phyloP scores from a whole-genome alignment of 169 alveolate genomes.

The Plasmodium knowlesi region DNA sequence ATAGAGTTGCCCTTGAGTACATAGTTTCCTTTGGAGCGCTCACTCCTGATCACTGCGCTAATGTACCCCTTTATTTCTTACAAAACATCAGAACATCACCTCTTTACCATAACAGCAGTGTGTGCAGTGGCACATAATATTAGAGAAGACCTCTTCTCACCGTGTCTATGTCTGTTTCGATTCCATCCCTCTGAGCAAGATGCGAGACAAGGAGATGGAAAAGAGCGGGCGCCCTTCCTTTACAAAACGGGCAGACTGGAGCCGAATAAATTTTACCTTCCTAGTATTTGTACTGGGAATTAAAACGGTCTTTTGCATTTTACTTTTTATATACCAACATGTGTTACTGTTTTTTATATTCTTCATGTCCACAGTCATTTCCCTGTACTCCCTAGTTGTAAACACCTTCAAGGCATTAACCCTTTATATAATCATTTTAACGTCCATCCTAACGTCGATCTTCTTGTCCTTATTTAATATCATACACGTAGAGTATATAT shows the following conservation, averaged over 20 bases:
- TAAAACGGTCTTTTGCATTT: slow-evolving; percentile 56
- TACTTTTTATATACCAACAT: slow-evolving; percentile 39
- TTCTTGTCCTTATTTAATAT: slow-evolving; percentile 6
- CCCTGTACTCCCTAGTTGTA: slow-evolving; percentile 35
- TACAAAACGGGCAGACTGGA: slow-evolving; percentile 21
- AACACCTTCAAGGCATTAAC: slow-evolving; percentile 36
- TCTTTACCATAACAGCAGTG: neutral
- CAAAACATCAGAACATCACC: neutral
- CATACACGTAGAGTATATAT: slow-evolving; percentile 22
- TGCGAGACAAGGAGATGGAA: neutral
- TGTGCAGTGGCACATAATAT: neutral
- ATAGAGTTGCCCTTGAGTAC: neutral
- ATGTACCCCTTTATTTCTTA: neutral
- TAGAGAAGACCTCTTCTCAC: neutral
- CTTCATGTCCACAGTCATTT: slow-evolving; percentile 24
- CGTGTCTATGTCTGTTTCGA: neutral
- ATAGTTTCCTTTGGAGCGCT: neutral
- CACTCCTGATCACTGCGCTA: neutral
- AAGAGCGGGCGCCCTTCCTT: neutral
- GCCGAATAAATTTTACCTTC: slow-evolving; percentile 52
- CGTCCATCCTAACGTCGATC: slow-evolving; percentile 9
- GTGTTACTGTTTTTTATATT: slow-evolving; percentile 42
- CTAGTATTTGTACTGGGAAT: slow-evolving; percentile 65
- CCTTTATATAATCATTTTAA: slow-evolving; percentile 31
- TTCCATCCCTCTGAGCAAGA: neutral